Percentiles rank a stretch among this genome's conserved stretches.
Evolutionary conservation across 176 grass and related monocot genomes (phyloP).

Genomic region (Bothriochloa decipiens): DNA sequence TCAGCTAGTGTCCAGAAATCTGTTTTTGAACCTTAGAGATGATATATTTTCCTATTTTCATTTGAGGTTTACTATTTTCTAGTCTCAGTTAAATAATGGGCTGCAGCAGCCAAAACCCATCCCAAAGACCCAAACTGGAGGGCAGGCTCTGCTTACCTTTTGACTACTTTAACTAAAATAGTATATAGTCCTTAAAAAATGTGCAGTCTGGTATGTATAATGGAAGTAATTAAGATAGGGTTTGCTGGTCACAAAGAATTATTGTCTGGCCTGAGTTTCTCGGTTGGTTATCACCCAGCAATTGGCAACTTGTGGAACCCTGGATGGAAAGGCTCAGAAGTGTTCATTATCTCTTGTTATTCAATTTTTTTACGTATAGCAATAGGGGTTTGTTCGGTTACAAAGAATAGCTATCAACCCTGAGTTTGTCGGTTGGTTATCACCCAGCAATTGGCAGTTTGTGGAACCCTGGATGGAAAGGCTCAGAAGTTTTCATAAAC

Average conservation of each 20-base stretch:
- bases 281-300: neutral
- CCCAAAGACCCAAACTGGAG: neutral
- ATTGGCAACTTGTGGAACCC: neutral
- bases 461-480: neutral
- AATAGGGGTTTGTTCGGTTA: no score
- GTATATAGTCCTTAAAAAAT: neutral
- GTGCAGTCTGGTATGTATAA: neutral
- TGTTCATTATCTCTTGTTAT: neutral
- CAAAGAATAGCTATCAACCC: no score
- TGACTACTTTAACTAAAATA: neutral
- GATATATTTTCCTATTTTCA: neutral
- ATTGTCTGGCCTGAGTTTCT: neutral
- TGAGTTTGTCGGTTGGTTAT: neutral
- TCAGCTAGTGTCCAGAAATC: neutral
- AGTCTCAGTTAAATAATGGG: neutral
- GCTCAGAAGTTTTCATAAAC: neutral
- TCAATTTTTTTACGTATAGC: no score
- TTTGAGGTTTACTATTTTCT: slow-evolving; percentile 1
- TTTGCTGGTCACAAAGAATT: no score
- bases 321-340: neutral
- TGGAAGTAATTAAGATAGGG: neutral
- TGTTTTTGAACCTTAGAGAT: neutral
- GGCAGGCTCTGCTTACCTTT: neutral
- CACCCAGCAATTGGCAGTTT: neutral
- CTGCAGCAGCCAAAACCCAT: neutral